Base-by-base conservation (phyloP, 2,329 filamentous ascomycete genomes). In the Xylariaceae sp. region DNA sequence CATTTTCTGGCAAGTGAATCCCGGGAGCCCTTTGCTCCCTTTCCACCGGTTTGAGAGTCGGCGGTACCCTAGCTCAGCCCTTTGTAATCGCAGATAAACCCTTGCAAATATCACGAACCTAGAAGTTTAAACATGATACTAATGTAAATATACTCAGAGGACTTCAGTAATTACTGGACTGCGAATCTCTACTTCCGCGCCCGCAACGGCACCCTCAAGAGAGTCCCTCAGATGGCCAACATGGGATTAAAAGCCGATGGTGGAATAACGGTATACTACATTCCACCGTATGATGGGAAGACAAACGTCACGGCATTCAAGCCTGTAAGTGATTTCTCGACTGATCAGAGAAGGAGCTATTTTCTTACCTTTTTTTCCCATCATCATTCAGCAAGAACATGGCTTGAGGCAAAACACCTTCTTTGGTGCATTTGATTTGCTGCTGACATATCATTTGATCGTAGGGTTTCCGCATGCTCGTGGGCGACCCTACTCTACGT, bases 111-210 rank as follows among this genome's bases (percentile, higher is more conserved):
- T n/a, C n/a, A n/a, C n/a, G n/a, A n/a, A n/a, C n/a, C n/a, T n/a
- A n/a, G n/a, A n/a, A n/a, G n/a, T n/a, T n/a, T n/a, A n/a, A n/a
- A n/a, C n/a, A n/a, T n/a, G n/a, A n/a, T 16, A n/a, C 4, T 48
- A 7, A 65, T 56, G 23, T 65, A 61, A 47, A 60, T 60, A 23
- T 65, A 61, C 58, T 64, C 59, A 30, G 65, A 67, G 52, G 66
- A 68, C 45, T 66, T 66, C 52, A 64, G 61, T 55, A 68, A 68
- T 59, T 68, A 68, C 52, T 68, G 66, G 66, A 68, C 66, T n/a
- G 65, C 66, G n/a, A 64, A 61, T 51, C 46, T 68, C 24, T 68
- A 68, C 53, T 68, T 65, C 64, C 58, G 60, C 41, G 62, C 66
- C 15, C 52, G 57, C 35, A 68, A 68, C 56, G 66, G 66, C 39